A percentile compares a stretch with the other conserved stretches of the same genome.
phyloP scores from a whole-genome alignment of 2,329 filamentous ascomycete species.

The Talaromyces funiculosus region DNA sequence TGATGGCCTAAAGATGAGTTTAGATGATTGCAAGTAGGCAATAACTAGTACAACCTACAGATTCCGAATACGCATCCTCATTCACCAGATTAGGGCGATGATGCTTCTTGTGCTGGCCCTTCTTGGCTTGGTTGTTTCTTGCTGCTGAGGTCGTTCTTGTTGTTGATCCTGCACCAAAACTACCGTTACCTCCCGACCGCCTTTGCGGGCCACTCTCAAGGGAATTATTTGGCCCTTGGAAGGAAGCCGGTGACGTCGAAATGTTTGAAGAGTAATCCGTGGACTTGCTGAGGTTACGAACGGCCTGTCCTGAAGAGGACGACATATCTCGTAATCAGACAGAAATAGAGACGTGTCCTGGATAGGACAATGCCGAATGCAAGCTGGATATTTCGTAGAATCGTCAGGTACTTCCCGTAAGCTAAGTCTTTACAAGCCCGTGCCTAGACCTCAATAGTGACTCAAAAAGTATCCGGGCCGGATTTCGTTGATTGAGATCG shows the following conservation, averaged over 20 bases:
- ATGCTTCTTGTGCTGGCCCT: slow-evolving; percentile 79
- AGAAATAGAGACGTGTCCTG: background rate
- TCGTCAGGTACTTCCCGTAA: background rate
- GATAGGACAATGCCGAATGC: background rate
- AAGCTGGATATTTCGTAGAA: background rate
- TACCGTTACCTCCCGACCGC: slow-evolving; percentile 37
- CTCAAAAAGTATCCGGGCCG: background rate
- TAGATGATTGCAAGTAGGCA: background rate
- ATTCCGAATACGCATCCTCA: slow-evolving; percentile 83
- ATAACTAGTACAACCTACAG: slow-evolving; percentile 46
- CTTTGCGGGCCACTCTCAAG: slow-evolving; percentile 35
- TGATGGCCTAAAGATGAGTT: slow-evolving; percentile 47
- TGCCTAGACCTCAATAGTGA: background rate
- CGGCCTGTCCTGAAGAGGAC: slow-evolving; percentile 33
- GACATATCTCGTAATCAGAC: slow-evolving; percentile 33
- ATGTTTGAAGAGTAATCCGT: slow-evolving; percentile 30
- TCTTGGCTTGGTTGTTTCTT: slow-evolving; percentile 68
- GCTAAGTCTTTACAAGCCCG: background rate
- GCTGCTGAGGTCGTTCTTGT: slow-evolving; percentile 34
- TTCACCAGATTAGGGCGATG: slow-evolving; percentile 67
- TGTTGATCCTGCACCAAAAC: slow-evolving; percentile 34
- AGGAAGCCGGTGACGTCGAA: slow-evolving; percentile 27
- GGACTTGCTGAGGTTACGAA: slow-evolving; percentile 34
- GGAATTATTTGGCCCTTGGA: slow-evolving; percentile 25
- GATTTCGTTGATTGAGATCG: background rate